Conservation (phyloP, 352 stramenopile species). For the Pythium dissimile region DNA sequence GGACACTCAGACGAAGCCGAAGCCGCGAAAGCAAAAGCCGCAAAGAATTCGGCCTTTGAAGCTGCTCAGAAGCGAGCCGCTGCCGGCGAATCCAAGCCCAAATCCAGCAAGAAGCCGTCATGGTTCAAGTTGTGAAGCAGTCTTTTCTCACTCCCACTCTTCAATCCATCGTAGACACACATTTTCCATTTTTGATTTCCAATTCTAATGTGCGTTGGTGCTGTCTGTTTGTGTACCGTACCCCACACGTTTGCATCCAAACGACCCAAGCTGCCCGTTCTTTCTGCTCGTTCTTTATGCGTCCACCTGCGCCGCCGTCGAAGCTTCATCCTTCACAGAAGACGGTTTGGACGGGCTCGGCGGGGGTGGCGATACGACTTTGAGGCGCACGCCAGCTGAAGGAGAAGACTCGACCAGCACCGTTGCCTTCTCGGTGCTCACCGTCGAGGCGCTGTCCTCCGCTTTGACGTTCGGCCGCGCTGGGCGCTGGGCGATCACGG, state of each 20-base stretch:
- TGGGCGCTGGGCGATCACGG: conserved; percentile 15
- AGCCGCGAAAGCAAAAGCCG: conserved; percentile 19
- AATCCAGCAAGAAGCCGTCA: conserved; percentile 59
- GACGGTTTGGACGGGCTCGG: neutral
- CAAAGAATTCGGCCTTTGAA: conserved; percentile 6
- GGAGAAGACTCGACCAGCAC: no score
- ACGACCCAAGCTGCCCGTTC: neutral
- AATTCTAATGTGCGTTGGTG: conserved; percentile 14
- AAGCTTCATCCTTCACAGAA: neutral
- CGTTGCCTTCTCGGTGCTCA: conserved; percentile 21
- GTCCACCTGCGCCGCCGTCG: neutral
- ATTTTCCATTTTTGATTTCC: conserved; percentile 17
- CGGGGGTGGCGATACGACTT: conserved; percentile 10
- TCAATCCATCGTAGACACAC: neutral
- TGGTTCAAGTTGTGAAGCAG: conserved; percentile 71
- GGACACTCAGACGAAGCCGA: conserved; percentile 6
- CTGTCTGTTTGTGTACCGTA: no score
- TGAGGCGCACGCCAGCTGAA: conserved; percentile 9
- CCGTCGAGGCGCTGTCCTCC: conserved; percentile 21
- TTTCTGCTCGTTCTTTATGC: neutral
- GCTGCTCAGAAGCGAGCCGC: conserved; percentile 28
- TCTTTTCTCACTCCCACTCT: no score
- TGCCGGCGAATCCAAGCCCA: conserved; percentile 21
- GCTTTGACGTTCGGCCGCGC: conserved; percentile 15
- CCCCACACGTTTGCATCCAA: no score